These are phyloP conservation scores for Arbutus unedo DNA, from an alignment of 148 eudicot genomes.

Conservation along the genomic window DNA sequence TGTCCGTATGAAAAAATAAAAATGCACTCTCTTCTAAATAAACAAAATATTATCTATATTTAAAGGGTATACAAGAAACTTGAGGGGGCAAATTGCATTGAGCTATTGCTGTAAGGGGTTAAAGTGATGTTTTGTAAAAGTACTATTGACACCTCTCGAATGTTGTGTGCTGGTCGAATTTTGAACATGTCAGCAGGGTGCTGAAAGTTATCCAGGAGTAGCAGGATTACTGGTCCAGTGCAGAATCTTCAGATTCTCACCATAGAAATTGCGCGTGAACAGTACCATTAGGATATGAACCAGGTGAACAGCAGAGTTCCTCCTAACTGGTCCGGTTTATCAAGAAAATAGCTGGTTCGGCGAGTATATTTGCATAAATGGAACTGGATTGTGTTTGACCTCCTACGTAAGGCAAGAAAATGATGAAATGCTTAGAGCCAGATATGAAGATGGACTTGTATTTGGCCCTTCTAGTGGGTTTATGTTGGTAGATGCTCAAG, in stretches of 20 bases:
- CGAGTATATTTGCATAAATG: not conserved
- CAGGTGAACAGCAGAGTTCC: not conserved
- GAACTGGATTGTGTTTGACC: not conserved
- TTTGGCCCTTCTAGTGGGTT: not conserved
- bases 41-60: no score
- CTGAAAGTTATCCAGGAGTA: not conserved
- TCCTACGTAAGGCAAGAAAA: not conserved
- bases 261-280: not conserved
- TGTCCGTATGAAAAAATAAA: no score
- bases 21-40: no score
- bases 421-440: not conserved
- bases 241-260: not conserved
- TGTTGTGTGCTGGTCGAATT: not conserved
- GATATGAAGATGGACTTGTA: not conserved
- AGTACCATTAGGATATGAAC: not conserved
- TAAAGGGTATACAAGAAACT: no score
- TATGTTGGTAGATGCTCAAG: conserved; percentile 1
- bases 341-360: not conserved
- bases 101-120: no score
- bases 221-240: not conserved
- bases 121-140: no score
- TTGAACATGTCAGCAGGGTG: not conserved
- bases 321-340: not conserved
- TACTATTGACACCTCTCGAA: not conserved
- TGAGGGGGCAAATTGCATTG: no score